Conservation (phyloP, 257 asterid genomes). For the Salvia rosmarinus region DNA sequence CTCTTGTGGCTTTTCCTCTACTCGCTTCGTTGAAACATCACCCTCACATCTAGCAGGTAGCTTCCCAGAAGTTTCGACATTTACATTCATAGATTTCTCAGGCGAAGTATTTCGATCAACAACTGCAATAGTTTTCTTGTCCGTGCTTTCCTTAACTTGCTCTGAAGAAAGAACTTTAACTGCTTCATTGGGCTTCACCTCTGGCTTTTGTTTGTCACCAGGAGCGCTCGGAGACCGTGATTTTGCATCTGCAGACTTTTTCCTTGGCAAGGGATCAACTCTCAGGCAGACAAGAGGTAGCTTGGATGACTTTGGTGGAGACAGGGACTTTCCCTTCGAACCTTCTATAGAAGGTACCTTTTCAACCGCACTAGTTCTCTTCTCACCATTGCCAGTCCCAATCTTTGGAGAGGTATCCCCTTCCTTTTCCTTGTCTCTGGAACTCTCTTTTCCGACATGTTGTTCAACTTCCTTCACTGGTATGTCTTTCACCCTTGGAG, state of each 20-base stretch:
- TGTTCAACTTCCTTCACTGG: conserved; percentile 57
- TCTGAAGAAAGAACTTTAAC: conserved; percentile 20
- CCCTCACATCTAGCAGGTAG: background rate
- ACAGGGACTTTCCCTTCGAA: conserved; percentile 35
- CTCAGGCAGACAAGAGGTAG: conserved; percentile 79
- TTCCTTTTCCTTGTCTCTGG: conserved; percentile 13
- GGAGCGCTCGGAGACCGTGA: conserved; percentile 62
- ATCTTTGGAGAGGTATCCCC: conserved; percentile 27
- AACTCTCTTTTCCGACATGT: conserved; percentile 21
- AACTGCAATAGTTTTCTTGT: conserved; percentile 42
- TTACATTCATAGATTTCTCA: conserved; percentile 20
- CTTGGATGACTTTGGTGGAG: conserved; percentile 58
- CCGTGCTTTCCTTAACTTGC: conserved; percentile 36
- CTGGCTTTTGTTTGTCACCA: conserved; percentile 39
- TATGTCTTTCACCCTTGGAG: conserved; percentile 35
- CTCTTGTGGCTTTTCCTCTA: conserved; percentile 22
- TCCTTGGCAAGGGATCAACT: conserved; percentile 74
- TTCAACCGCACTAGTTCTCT: conserved; percentile 32
- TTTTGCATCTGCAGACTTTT: conserved; percentile 41
- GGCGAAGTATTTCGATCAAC: conserved; percentile 39
- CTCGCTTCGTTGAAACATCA: conserved; percentile 5
- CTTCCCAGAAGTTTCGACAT: background rate
- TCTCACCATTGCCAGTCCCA: conserved; percentile 21
- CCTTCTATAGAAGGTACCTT: conserved; percentile 30
- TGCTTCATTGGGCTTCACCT: conserved; percentile 26